A percentile compares a stretch with the other conserved stretches of the same genome.
phyloP scores from a whole-genome alignment of 495 filamentous ascomycete genomes.

The Daldinia concentrica region DNA sequence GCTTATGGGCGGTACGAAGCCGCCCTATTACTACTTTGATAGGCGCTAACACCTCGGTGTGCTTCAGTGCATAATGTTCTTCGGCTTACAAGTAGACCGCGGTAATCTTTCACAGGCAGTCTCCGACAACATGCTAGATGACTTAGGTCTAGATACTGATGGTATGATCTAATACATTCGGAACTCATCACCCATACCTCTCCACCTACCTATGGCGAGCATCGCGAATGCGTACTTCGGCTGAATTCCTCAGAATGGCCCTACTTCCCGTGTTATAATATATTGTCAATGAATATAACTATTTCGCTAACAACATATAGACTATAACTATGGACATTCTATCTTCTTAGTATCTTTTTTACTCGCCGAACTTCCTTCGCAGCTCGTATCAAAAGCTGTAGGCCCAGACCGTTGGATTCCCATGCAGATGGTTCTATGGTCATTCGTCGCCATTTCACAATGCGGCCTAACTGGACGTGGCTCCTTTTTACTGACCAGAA shows the following conservation, averaged over 20 bases:
- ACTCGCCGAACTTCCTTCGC: conserved; percentile 75
- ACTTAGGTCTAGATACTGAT: conserved; percentile 63
- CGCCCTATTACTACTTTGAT: conserved; percentile 9
- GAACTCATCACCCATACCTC: neutral
- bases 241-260: conserved; percentile 12
- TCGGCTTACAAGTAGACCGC: conserved; percentile 66
- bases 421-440: conserved; percentile 60
- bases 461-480: conserved; percentile 46
- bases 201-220: neutral
- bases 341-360: conserved; percentile 77
- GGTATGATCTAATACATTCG: conserved; percentile 42
- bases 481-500: conserved; percentile 51
- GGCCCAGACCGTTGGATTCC: conserved; percentile 87
- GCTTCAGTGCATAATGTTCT: conserved; percentile 59
- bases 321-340: conserved; percentile 77
- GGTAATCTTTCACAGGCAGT: conserved; percentile 65
- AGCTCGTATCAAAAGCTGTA: conserved; percentile 76
- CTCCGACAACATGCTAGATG: conserved; percentile 64
- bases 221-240: conserved; percentile 10
- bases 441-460: conserved; percentile 51
- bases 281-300: conserved; percentile 24
- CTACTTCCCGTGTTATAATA: neutral
- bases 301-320: conserved; percentile 41
- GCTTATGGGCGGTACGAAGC: conserved; percentile 60
- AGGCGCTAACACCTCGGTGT: conserved; percentile 13